phyloP scores from a whole-genome alignment of 306 rosid species.

The Lathyrus sativus region DNA sequence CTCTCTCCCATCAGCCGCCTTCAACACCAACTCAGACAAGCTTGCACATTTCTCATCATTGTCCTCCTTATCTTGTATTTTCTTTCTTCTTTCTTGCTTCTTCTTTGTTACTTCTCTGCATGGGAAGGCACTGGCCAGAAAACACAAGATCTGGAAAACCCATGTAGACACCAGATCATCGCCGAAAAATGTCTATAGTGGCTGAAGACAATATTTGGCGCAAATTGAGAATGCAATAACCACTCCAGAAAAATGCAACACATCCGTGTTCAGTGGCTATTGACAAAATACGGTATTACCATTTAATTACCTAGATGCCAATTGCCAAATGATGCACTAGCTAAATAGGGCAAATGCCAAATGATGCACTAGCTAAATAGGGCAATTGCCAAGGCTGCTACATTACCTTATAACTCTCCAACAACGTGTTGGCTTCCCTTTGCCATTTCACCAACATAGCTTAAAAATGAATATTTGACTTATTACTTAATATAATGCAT shows the following conservation, averaged over 20 bases:
- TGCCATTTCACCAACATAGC: slow-evolving; percentile 7
- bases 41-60: background rate
- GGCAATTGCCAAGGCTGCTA: background rate
- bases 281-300: background rate
- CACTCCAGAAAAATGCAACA: background rate
- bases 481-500: too few relatives aligned
- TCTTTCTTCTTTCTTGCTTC: background rate
- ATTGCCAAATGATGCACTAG: background rate
- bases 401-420: background rate
- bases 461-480: slow-evolving; percentile 1
- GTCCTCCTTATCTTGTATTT: background rate
- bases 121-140: background rate
- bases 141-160: background rate
- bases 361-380: background rate
- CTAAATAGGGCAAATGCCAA: background rate
- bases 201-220: too few relatives aligned
- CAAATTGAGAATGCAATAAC: background rate
- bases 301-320: background rate
- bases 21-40: background rate
- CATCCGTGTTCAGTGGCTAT: background rate
- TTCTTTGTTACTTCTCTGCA: background rate
- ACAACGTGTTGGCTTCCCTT: slow-evolving; percentile 18
- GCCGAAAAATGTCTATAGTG: background rate
- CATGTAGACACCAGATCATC: background rate
- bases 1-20: background rate